phyloP scores from a whole-genome alignment of 2,329 filamentous ascomycete genomes.

The Clarireedia sp. region DNA sequence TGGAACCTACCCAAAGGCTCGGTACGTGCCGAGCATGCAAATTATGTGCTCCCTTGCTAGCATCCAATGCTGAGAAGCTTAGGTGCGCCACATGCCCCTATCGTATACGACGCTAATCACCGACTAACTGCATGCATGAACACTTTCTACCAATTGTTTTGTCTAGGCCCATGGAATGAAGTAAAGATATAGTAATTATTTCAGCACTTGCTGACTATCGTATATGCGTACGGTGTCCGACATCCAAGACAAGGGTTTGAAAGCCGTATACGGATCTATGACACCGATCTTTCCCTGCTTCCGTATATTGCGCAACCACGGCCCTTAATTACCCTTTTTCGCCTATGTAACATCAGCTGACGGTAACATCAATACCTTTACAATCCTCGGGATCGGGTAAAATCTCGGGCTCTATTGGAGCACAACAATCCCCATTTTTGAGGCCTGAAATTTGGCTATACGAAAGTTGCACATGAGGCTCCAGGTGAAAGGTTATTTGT shows the following conservation, averaged over 20 bases:
- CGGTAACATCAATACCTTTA: neutral
- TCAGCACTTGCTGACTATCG: too few relatives aligned
- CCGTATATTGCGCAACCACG: neutral
- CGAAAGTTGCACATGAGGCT: too few relatives aligned
- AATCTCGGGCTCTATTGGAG: too few relatives aligned
- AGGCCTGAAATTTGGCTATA: too few relatives aligned
- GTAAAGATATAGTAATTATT: too few relatives aligned
- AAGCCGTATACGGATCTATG: too few relatives aligned
- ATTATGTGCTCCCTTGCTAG: neutral
- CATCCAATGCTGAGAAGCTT: neutral
- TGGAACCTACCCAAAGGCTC: neutral
- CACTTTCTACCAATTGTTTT: neutral
- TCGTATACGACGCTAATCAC: neutral
- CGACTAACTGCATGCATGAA: neutral
- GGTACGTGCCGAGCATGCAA: neutral
- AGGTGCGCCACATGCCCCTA: neutral
- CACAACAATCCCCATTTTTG: too few relatives aligned
- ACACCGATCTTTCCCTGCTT: too few relatives aligned
- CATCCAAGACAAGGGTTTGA: too few relatives aligned
- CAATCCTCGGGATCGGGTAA: too few relatives aligned
- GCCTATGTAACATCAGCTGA: neutral
- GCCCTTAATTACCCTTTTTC: neutral
- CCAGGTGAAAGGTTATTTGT: too few relatives aligned
- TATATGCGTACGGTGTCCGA: too few relatives aligned
- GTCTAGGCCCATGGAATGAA: neutral